Evolutionary conservation across 352 stramenopile genomes (phyloP), one percentile per base, ranked within the genome.

Genomic region (Phytopythium mirpurense): DNA sequence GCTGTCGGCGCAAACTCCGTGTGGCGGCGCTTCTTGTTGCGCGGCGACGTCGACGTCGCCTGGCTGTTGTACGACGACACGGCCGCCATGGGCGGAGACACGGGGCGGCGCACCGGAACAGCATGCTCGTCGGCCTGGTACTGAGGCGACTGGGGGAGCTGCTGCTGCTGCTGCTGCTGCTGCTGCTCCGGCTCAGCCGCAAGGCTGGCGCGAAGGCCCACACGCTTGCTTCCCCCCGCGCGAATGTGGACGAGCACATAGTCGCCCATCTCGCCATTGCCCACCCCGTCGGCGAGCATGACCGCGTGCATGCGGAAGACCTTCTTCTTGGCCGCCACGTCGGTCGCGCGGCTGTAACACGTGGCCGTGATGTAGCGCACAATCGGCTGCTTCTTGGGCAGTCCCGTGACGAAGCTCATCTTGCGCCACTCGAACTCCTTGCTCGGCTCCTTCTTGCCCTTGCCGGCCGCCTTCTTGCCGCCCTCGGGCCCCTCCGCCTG

Each of bases 371-470:
- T 84, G 72, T 88, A 88, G 43, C 77, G 74, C 46, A 90, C 79
- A 5, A 88, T 49, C 5, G 79, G 72, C 45, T 86, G 66, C 60
- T 88, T 86, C 69, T 88, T 90, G 2, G 79, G 76, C 41, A 90
- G 50, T 0, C 71, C 79, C n/a, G 79, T 90, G 37, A 90, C 76
- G 51, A 90, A 90, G 60, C 74, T 87, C 79, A 88, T 90, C 51
- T 90, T 90, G 54, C 79, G 76, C 79, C 79, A 90, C 52, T 87
- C 76, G 59, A 85, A 89, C 53, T 89, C 76, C 57, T 87, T 89
- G 62, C 70, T 85, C 47, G 60, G 67, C 44, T 75, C 64, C 40
- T 74, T 78, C 60, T 74, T 78, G 42, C 54, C 50, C 18, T 42
- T 51, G 57, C 63, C 65, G 3, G 21, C 29, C 10, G 35, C 34